A percentile compares a stretch with the other conserved stretches of the same genome.
Evolutionary conservation across 2,329 filamentous ascomycete species (phyloP).

Genomic region (Cytospora leucostoma): DNA sequence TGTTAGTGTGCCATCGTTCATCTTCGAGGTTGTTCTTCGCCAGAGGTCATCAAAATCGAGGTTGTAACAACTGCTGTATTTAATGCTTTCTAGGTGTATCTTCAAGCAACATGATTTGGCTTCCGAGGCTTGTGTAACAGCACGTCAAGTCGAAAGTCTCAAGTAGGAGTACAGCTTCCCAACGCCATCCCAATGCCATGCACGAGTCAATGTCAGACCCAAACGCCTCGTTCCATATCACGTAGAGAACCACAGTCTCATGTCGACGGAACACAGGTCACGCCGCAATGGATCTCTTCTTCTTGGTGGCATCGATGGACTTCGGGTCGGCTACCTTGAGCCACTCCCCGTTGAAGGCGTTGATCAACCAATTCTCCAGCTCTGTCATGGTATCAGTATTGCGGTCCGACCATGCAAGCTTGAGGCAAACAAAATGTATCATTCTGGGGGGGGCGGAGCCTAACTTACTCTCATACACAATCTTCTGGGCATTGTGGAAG

Average conservation of each 20-base stretch:
- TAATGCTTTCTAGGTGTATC: background rate
- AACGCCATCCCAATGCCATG: constrained; percentile 13
- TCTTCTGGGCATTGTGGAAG: constrained; percentile 88
- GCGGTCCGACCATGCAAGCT: background rate
- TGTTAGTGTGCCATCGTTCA: too few species aligned
- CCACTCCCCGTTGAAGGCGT: constrained; percentile 98
- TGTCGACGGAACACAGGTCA: background rate
- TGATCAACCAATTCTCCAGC: constrained; percentile 87
- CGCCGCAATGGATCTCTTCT: constrained; percentile 16
- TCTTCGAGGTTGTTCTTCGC: background rate
- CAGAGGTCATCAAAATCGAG: background rate
- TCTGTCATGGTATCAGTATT: constrained; percentile 48
- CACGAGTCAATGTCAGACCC: background rate
- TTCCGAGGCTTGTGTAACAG: background rate
- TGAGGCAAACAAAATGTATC: constrained; percentile 17
- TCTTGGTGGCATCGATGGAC: constrained; percentile 39
- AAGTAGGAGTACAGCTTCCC: background rate
- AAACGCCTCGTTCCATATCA: constrained; percentile 5
- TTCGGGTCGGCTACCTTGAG: constrained; percentile 58
- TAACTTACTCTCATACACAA: constrained; percentile 89
- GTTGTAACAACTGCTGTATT: background rate
- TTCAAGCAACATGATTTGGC: background rate
- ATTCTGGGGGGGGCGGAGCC: background rate
- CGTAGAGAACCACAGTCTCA: background rate
- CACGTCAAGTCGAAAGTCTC: background rate